A percentile compares a stretch with the other conserved stretches of the same genome.
Conservation (phyloP, 2,329 filamentous ascomycete genomes). For the Fonsecaea monophora region DNA sequence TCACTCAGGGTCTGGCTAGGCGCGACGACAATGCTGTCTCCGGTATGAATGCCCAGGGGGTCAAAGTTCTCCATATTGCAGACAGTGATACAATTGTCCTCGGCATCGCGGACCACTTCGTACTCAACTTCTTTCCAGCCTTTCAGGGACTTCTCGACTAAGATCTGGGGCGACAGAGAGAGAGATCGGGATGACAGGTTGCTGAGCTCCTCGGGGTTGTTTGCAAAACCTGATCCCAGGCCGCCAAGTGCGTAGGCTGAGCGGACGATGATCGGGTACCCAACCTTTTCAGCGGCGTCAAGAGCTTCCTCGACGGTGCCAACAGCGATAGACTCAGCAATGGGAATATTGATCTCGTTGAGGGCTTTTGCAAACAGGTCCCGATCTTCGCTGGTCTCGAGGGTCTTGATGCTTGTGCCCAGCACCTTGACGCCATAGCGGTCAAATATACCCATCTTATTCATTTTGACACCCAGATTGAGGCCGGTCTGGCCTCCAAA, state of each 20-base stretch:
- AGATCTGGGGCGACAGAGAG: slow-evolving; percentile 90
- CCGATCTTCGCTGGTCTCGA: slow-evolving; percentile 94
- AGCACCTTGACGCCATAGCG: slow-evolving; percentile 95
- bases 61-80: slow-evolving; percentile 99
- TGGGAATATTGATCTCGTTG: slow-evolving; percentile 96
- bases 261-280: slow-evolving; percentile 97
- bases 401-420: slow-evolving; percentile 90
- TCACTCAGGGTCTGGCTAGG: slow-evolving; percentile 96
- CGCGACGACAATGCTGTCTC: slow-evolving; percentile 97
- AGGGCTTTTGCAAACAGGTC: slow-evolving; percentile 95
- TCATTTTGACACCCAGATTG: slow-evolving; percentile 96
- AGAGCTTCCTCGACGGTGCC: slow-evolving; percentile 90
- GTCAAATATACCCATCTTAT: slow-evolving; percentile 93
- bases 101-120: slow-evolving; percentile 94
- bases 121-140: slow-evolving; percentile 99
- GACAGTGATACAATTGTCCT: slow-evolving; percentile 98
- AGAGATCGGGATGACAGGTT: slow-evolving; percentile 92
- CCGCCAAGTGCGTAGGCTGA: slow-evolving; percentile 96
- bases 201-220: slow-evolving; percentile 90
- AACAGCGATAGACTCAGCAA: slow-evolving; percentile 94
- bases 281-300: slow-evolving; percentile 81
- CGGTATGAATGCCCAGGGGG: slow-evolving; percentile 94
- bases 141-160: slow-evolving; percentile 98
- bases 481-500: slow-evolving; percentile 97
- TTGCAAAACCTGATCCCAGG: slow-evolving; percentile 93